Conservation (phyloP, 1,284 basidiomycete genomes). For the Ustilago hordei region DNA sequence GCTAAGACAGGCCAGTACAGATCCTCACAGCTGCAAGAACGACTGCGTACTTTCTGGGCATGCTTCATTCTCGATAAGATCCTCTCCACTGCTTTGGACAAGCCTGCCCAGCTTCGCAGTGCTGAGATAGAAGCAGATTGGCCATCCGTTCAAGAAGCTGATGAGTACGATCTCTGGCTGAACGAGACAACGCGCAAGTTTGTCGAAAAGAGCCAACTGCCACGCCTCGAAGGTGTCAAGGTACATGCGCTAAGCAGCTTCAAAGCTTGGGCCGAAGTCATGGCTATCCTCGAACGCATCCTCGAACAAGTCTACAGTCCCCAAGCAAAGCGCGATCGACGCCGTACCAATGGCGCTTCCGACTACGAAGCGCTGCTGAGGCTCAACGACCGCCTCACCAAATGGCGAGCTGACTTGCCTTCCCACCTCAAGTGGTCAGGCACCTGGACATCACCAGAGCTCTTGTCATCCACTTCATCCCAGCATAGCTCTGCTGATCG, state of each 20-base stretch:
- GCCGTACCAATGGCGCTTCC: slow-evolving; percentile 29
- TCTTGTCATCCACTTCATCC: background rate
- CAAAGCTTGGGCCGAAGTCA: slow-evolving; percentile 50
- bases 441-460: slow-evolving; percentile 40
- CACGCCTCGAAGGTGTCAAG: slow-evolving; percentile 44
- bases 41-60: slow-evolving; percentile 48
- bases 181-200: slow-evolving; percentile 47
- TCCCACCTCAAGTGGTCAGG: slow-evolving; percentile 41
- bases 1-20: slow-evolving; percentile 4
- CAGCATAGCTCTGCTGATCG: slow-evolving; percentile 16
- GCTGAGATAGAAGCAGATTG: slow-evolving; percentile 42
- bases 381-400: slow-evolving; percentile 25
- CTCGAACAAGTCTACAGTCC: slow-evolving; percentile 53
- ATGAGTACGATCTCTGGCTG: slow-evolving; percentile 54
- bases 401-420: slow-evolving; percentile 41
- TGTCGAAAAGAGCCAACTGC: slow-evolving; percentile 28
- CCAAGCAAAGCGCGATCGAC: slow-evolving; percentile 44
- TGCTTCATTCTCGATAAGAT: slow-evolving; percentile 58
- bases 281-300: slow-evolving; percentile 53
- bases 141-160: slow-evolving; percentile 49
- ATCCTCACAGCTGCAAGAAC: slow-evolving; percentile 33
- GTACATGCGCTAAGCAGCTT: slow-evolving; percentile 52
- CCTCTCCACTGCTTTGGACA: slow-evolving; percentile 53
- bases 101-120: slow-evolving; percentile 45
- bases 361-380: slow-evolving; percentile 36